Evolutionary conservation across 1,284 basidiomycete genomes (phyloP), one percentile per base, ranked within the genome.

Genomic region (Mycosarcoma maydis): DNA sequence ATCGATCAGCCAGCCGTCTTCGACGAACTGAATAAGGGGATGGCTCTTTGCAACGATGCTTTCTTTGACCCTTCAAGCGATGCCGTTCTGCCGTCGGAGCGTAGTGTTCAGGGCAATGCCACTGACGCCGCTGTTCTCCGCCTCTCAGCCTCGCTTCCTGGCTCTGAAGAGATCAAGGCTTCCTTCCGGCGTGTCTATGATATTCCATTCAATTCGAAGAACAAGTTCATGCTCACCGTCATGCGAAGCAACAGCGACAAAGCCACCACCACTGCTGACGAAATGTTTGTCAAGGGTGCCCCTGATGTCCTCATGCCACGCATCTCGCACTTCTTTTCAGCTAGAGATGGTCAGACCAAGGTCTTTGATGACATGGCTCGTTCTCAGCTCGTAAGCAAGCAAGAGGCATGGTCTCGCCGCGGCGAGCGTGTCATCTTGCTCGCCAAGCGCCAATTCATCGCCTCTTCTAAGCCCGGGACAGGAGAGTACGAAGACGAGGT

Each of bases 101-200:
- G 86, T 27, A 77, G 76, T 30, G 78, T 89, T 71, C 86, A 87
- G 61, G 88, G 88, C 10, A 88, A 89, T 74, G 86, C 88, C 3
- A 89, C 88, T 0, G 88, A 89, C 64, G 86, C 85, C 13, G 88
- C 88, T 6, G 83, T 89, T 30, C 84, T 89, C 17, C 85, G 87
- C 37, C 87, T 88, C 67, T 85, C 87, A 0, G 87, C 88, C 70
- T 79, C 80, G 7, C 72, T 88, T 9, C 48, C 74, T 37, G 75
- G 82, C 13, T 80, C 83, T 6, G 50, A 68, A 2, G 76, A 77
- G 24, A 54, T 75, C n/a, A 72, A 77, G 29, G 59, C 58, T 10
- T 81, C 82, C 32, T 85, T 84, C 82, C 49, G 73, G 11, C 81
- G 82, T 48, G 58, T 83, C 5, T 83, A 81, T 76, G 83, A 83